phyloP scores from a whole-genome alignment of 371 early-diverging fungal genomes.

The Rhizopus delemar region DNA sequence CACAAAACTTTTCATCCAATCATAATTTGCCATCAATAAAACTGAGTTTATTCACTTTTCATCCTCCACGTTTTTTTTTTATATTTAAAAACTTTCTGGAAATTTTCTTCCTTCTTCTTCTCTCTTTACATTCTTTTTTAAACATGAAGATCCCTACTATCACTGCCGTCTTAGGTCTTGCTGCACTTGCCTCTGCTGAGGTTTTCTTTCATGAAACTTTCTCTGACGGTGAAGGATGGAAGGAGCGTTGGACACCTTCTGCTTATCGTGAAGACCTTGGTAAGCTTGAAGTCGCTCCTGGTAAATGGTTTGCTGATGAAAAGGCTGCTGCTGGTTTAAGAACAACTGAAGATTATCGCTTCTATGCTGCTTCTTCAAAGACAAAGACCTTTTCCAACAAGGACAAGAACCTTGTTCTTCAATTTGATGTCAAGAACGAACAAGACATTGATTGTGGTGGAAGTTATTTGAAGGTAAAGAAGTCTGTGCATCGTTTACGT shows the following conservation, averaged over 20 bases:
- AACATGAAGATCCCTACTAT: slow-evolving; percentile 60
- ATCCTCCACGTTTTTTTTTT: neutral
- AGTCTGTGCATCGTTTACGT: too few species aligned
- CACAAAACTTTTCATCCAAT: slow-evolving; percentile 4
- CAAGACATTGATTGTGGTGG: slow-evolving; percentile 95
- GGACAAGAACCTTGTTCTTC: slow-evolving; percentile 83
- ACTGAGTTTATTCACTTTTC: neutral
- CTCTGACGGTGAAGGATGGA: slow-evolving; percentile 62
- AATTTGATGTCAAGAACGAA: slow-evolving; percentile 96
- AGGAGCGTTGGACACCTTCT: slow-evolving; percentile 78
- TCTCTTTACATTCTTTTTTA: neutral
- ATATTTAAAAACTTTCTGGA: neutral
- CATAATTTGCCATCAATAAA: slow-evolving; percentile 1
- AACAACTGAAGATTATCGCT: slow-evolving; percentile 81
- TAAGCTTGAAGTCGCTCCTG: slow-evolving; percentile 68
- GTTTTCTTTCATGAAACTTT: slow-evolving; percentile 90
- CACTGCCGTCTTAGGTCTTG: slow-evolving; percentile 63
- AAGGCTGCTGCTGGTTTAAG: slow-evolving; percentile 71
- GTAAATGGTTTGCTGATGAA: slow-evolving; percentile 79
- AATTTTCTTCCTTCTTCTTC: neutral
- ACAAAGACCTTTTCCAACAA: slow-evolving; percentile 74
- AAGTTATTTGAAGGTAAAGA: slow-evolving; percentile 88
- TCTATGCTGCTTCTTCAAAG: slow-evolving; percentile 83
- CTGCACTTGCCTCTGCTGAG: slow-evolving; percentile 68
- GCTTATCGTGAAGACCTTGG: slow-evolving; percentile 74